Conservation (phyloP, 768 basidiomycete genomes). For the Serendipita sp. region DNA sequence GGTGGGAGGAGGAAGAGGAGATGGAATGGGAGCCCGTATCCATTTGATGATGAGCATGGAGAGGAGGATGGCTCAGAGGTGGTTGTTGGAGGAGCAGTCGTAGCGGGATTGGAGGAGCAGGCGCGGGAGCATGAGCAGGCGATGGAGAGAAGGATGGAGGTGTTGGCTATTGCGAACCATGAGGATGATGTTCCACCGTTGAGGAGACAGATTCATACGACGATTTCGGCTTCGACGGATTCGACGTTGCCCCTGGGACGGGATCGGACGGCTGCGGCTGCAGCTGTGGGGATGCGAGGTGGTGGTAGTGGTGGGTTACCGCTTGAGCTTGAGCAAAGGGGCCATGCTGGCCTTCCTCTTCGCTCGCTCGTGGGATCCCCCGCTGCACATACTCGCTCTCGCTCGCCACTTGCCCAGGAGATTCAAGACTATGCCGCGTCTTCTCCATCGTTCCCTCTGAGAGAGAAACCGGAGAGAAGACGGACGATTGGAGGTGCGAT, state of each 20-base stretch:
- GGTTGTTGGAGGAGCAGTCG: neutral
- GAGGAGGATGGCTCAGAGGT: neutral
- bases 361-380: neutral
- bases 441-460: neutral
- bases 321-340: neutral
- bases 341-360: neutral
- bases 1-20: too few relatives aligned
- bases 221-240: slow-evolving; percentile 1
- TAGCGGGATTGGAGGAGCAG: too few relatives aligned
- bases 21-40: neutral
- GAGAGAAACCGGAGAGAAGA: neutral
- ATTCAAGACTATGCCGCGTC: neutral
- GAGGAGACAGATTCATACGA: neutral
- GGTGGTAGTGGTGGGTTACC: neutral
- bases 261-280: neutral
- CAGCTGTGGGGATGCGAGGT: neutral
- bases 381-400: neutral
- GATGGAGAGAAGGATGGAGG: neutral
- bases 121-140: too few relatives aligned
- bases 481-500: neutral
- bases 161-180: neutral
- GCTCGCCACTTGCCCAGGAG: neutral
- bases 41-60: neutral
- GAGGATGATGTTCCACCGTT: neutral
- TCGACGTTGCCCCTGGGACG: neutral